These are phyloP conservation scores for Protea cynaroides DNA, from an alignment of 164 flowering plant genomes.

Conservation along the genomic window DNA sequence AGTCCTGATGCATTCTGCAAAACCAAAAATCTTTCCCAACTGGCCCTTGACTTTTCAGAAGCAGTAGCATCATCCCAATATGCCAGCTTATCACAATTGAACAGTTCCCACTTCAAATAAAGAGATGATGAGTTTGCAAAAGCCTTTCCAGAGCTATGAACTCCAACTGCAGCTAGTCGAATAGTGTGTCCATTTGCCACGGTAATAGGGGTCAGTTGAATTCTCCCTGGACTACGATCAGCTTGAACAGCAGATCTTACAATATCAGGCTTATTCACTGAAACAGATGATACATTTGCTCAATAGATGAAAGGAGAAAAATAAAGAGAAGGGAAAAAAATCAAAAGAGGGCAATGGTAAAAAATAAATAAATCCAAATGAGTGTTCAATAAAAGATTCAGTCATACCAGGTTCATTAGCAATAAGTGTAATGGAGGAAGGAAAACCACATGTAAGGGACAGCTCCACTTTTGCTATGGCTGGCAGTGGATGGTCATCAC, in stretches of 20 bases:
- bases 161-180: slow-evolving; percentile 78
- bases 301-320: not conserved
- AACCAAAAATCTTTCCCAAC: slow-evolving; percentile 81
- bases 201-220: slow-evolving; percentile 55
- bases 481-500: slow-evolving; percentile 72
- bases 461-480: slow-evolving; percentile 50
- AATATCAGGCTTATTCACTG: slow-evolving; percentile 51
- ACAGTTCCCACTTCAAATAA: slow-evolving; percentile 64
- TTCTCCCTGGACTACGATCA: slow-evolving; percentile 44
- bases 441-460: slow-evolving; percentile 55
- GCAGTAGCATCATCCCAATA: slow-evolving; percentile 42
- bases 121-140: slow-evolving; percentile 95
- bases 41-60: slow-evolving; percentile 26
- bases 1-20: slow-evolving; percentile 73
- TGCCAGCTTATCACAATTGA: slow-evolving; percentile 57
- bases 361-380: not conserved
- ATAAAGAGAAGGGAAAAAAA: too few relatives aligned
- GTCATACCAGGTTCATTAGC: slow-evolving; percentile 75
- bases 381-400: not conserved
- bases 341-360: not conserved
- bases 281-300: slow-evolving; percentile 6
- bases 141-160: slow-evolving; percentile 66
- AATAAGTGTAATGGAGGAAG: slow-evolving; percentile 62
- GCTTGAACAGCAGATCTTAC: slow-evolving; percentile 53
- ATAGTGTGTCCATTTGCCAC: slow-evolving; percentile 85